Evolutionary conservation across 495 filamentous ascomycete species (phyloP), one percentile per base, ranked within the genome.

Genomic region (Penicillium robsamsonii): DNA sequence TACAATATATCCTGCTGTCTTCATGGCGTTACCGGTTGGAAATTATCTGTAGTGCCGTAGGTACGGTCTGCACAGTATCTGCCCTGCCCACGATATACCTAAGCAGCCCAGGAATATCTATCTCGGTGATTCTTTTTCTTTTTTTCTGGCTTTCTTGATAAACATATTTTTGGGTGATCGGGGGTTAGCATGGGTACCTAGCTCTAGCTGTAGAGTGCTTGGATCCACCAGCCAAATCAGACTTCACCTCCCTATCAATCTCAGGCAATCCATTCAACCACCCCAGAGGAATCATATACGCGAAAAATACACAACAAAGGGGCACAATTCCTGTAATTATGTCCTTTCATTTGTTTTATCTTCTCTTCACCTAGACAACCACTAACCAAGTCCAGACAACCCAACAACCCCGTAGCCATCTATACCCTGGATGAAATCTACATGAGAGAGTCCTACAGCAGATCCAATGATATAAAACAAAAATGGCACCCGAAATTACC

Each of bases 401-500:
- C n/a, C 22, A 41, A 9, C 45, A 13, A 12, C 9, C 4, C 4
- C 3, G n/a, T 41, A 25, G 22, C 35, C 37, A 27, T 40, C 20
- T 29, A 41, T 51, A 51, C 15, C 35, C 20, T 40, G 3, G 37
- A 51, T 18, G 4, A 13, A 31, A 44, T 24, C 13, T 27, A 43
- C 38, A 56, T 11, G 13, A 11, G 11, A 35, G 5, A n/a, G 44
- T 7, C 20, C n/a, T 41, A 10, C 15, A 35, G 50, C 8, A 50
- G 31, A 24, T 25, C 25, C 40, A 18, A 22, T 5, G 29, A 13
- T 12, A 31, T n/a, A 47, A 47, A n/a, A 15, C 3, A 13, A 47
- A 49, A 27, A 59, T 66, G 66, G 51, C 68, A 24, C 47, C 68
- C 3, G 63, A 70, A 55, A 61, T 77, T 33, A 63, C 70, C 1